Base-by-base conservation (phyloP, 768 basidiomycete genomes). In the Rhodotorula babjevae region DNA sequence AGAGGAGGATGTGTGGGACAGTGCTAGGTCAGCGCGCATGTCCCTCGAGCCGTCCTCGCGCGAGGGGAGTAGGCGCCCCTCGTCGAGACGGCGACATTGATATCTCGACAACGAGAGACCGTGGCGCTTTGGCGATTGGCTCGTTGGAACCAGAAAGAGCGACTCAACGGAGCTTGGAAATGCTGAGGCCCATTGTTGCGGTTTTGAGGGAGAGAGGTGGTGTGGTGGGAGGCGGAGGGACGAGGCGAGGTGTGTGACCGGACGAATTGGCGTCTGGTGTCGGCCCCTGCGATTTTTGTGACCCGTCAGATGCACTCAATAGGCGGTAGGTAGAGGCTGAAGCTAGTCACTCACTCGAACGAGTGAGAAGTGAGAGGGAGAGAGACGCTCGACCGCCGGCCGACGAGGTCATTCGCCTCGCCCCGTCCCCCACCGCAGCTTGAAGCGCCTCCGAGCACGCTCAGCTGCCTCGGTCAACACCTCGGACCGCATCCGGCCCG, bases 101-200 rank as follows among this genome's bases (percentile, higher is more conserved):
- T 18, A 65, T 18, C 10, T 53, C 53, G 53, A 47, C 36, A 12
- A 23, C 40, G 36, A 11, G 31, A 33, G 21, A 10, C 18, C 31
- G 66, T 5, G 47, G 19, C 14, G 36, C 15, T 2, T 29, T 12
- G 29, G 10, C 50, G 27, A 18, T 29, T 33, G n/a, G 18, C 15
- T 14, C 29, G 29, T n/a, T 33, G 15, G 27, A 10, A 33, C 27
- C 19, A 62, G 58, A 47, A 25, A 42, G 40, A 53, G 8, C 40
- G 21, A 29, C 23, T 23, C 46, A 46, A 74, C 74, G 63, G 55
- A 76, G 68, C 60, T 69, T 66, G 25, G 67, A 72, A 53, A 77
- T 61, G 15, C 69, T 72, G 44, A 76, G 65, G 31, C 77, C 77
- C 77, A 76, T 77, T 58, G 36, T 50, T 68, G 29, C 2, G 5